Evolutionary conservation across 164 flowering plant species (phyloP).

Genomic region (Vitis vinifera): ASM3070453v1 NC_081818.1:29078501-29079000

Average conservation of each 20-base stretch:
- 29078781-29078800: constrained; percentile 51
- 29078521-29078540: constrained; percentile 56
- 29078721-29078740: constrained; percentile 46
- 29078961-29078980: constrained; percentile 64
- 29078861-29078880: no score
- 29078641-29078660: constrained; percentile 29
- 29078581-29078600: constrained; percentile 42
- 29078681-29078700: constrained; percentile 47
- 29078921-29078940: constrained; percentile 21
- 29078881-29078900: no score
- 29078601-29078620: constrained; percentile 29
- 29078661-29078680: constrained; percentile 62
- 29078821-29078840: no score
- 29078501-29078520: constrained; percentile 48
- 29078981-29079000: constrained; percentile 53
- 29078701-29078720: constrained; percentile 68
- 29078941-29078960: constrained; percentile 58
- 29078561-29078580: constrained; percentile 53
- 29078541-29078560: constrained; percentile 43
- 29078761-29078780: constrained; percentile 70
- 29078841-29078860: no score
- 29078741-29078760: constrained; percentile 47
- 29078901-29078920: constrained; percentile 62
- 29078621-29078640: constrained; percentile 46
- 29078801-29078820: constrained; percentile 30